Base-by-base conservation (phyloP, 768 basidiomycete genomes). In the Hericium alpestre region DNA sequence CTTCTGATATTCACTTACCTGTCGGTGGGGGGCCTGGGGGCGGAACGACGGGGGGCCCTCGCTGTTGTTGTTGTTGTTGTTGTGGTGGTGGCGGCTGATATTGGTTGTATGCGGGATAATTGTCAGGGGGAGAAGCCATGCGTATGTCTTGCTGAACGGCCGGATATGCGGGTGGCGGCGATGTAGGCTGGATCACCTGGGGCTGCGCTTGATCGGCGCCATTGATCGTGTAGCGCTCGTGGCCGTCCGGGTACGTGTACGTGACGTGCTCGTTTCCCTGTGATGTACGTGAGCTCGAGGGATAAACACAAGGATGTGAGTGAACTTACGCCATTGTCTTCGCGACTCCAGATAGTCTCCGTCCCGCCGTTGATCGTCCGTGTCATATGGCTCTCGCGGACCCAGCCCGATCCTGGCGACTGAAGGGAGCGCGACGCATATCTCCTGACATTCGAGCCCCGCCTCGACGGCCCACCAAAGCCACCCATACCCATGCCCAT, bases 211-310 rank as follows among this genome's bases (percentile, higher is more conserved):
- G 78, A 11, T 78, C 76, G 32, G 86, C 67, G 11, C 88, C 88
- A 57, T 91, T 89, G 63, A 91, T 73, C 15, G 79, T 84, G 63
- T 76, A 75, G 2, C 81, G 71, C 64, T 86, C 76, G 46, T 79
- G 78, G 9, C 88, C 88, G 55, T 90, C 85, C 5, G 83, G 79
- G 56, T 77, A 79, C 8, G 75, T 81, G 53, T 81, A 80, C 12
- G 78, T 82, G 50, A 86, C 72, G 66, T 89, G 85, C 63, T 87
- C 85, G 61, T 87, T 87, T 2, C 88, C 88, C 87, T 90, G 59
- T 13, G 37, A 56, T 57, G 48, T 46, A 65, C 56, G 51, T 65
- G n/a, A 63, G 38, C 32, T 43, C 54, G 54, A 32, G 56, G 54
- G 38, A 38, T 46, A 55, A 52, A 54, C 4, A 55, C 7, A 39